Evolutionary conservation across 2,329 filamentous ascomycete genomes (phyloP).

Genomic region (Zarea fungicola): DNA sequence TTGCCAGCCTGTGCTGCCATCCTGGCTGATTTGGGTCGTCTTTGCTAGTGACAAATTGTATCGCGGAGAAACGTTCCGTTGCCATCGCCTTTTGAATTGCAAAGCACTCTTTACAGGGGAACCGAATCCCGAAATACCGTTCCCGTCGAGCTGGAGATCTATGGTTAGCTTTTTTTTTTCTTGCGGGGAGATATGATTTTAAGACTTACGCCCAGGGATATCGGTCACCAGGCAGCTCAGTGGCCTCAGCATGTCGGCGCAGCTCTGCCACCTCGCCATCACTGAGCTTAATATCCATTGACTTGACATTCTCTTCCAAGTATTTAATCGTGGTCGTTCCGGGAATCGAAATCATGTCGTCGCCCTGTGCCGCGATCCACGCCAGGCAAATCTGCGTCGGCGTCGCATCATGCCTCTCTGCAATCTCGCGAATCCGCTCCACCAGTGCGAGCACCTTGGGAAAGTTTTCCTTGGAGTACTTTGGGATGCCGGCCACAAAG

Average conservation of each 20-base stretch:
- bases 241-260: constrained; percentile 23
- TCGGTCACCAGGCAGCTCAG: constrained; percentile 23
- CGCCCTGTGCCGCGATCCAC: constrained; percentile 57
- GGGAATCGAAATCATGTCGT: constrained; percentile 55
- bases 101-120: too few relatives aligned
- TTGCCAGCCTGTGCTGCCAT: too few relatives aligned
- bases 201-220: constrained; percentile 16
- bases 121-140: too few relatives aligned
- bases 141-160: too few relatives aligned
- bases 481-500: constrained; percentile 28
- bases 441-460: constrained; percentile 49
- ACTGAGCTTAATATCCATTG: constrained; percentile 27
- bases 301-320: constrained; percentile 40
- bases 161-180: too few relatives aligned
- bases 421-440: constrained; percentile 42
- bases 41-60: too few relatives aligned
- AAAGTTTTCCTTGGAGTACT: constrained; percentile 20
- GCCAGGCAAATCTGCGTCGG: constrained; percentile 55
- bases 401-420: constrained; percentile 49
- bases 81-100: too few relatives aligned
- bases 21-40: too few relatives aligned
- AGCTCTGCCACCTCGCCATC: constrained; percentile 31
- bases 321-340: constrained; percentile 44
- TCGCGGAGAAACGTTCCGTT: too few relatives aligned
- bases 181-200: too few relatives aligned